phyloP scores from a whole-genome alignment of 495 filamentous ascomycete species.

The Aspergillus homomorphus region DNA sequence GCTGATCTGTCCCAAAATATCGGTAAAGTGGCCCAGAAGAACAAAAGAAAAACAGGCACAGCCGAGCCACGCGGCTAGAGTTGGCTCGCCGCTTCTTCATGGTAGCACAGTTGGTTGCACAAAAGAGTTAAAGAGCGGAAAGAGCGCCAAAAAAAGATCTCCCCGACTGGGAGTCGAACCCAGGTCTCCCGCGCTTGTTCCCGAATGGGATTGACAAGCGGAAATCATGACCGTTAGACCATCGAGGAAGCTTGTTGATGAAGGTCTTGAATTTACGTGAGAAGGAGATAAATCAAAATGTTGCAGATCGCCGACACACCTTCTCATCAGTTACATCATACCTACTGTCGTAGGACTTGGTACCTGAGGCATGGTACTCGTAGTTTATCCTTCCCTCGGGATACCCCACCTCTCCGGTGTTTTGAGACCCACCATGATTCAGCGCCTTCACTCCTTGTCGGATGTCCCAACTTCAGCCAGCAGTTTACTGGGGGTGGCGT shows the following conservation, averaged over 20 bases:
- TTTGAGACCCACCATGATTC: too few species aligned
- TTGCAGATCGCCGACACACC: too few species aligned
- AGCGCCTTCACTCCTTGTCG: too few species aligned
- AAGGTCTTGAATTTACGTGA: too few species aligned
- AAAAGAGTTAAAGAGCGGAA: neutral
- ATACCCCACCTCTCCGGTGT: too few species aligned
- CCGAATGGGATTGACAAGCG: conserved; percentile 5
- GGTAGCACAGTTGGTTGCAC: neutral
- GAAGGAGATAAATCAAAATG: too few species aligned
- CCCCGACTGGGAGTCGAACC: conserved; percentile 8
- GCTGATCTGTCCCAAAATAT: neutral
- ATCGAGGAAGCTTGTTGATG: neutral
- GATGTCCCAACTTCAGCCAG: too few species aligned
- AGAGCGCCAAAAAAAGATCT: conserved; percentile 2
- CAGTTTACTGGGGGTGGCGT: too few species aligned
- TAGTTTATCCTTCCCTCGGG: too few species aligned
- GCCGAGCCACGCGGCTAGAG: neutral
- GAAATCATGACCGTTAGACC: conserved; percentile 10
- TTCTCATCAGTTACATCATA: conserved; percentile 1
- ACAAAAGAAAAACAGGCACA: neutral
- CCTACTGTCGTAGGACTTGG: too few species aligned
- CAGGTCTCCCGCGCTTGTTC: conserved; percentile 9
- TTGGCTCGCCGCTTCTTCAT: neutral
- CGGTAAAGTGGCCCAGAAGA: neutral
- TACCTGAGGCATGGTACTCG: too few species aligned